These are phyloP conservation scores for Achaetomiella virescens DNA, from an alignment of 495 filamentous ascomycete genomes.

Conservation along the genomic window DNA sequence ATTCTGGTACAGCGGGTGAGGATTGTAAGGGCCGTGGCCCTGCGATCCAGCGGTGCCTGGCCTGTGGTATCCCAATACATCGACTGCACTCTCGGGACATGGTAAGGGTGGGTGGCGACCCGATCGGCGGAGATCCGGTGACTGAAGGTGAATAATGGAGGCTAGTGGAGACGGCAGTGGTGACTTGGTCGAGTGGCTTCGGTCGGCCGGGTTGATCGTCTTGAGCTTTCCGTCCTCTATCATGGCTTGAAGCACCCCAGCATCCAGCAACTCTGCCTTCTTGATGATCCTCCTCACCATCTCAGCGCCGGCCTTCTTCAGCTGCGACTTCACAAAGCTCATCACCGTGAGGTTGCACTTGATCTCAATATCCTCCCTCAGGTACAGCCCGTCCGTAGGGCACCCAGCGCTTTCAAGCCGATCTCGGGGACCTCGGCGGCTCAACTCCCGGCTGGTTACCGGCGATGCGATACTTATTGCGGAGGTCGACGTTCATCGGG, in stretches of 20 bases:
- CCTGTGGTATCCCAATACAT: conserved; percentile 11
- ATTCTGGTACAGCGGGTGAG: conserved; percentile 7
- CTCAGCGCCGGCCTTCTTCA: conserved; percentile 58
- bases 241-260: conserved; percentile 44
- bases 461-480: conserved; percentile 47
- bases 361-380: conserved; percentile 71
- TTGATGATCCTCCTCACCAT: conserved; percentile 63
- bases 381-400: conserved; percentile 61
- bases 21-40: not conserved
- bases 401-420: conserved; percentile 42
- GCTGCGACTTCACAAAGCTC: conserved; percentile 61
- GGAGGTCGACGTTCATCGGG: conserved; percentile 49
- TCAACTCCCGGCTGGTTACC: conserved; percentile 60
- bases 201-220: conserved; percentile 43
- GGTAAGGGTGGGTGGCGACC: conserved; percentile 36
- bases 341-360: conserved; percentile 63
- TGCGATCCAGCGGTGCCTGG: conserved; percentile 22
- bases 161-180: conserved; percentile 31
- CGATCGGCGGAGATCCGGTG: conserved; percentile 22
- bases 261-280: conserved; percentile 52
- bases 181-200: conserved; percentile 25
- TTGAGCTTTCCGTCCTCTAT: conserved; percentile 45
- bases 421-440: conserved; percentile 51
- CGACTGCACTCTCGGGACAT: conserved; percentile 36
- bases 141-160: conserved; percentile 21